Evolutionary conservation across 331 rosid species (phyloP), one percentile per base, ranked within the genome.

Genomic region (Pyracantha coccinea): DNA sequence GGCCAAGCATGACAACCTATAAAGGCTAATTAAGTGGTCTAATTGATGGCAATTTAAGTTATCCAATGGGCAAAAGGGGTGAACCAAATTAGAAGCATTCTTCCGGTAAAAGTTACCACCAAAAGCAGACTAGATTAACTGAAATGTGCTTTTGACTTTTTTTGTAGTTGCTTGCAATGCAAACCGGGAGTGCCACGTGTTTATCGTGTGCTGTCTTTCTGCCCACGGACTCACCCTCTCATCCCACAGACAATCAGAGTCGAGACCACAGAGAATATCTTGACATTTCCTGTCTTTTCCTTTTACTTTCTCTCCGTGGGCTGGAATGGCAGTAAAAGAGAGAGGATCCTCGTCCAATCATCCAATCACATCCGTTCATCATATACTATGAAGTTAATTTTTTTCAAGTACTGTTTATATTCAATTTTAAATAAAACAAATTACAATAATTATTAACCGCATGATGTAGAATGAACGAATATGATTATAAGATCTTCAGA

Each of bases 211-310:
- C 10, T 14, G 21, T n/a, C 52, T 32, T 10, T 20, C 41, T 57
- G 74, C 78, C 78, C 78, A 66, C 69, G 11, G 73, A 11, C 57
- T 31, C 7, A 5, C 27, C 33, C 74, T 29, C 62, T 5, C 74
- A 15, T 35, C 44, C 44, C 44, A 35, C 44, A 35, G 44, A 35
- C 44, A 35, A 35, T 35, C 41, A 35, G 41, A 35, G 28, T 32
- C 2, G 15, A 11, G 13, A 6, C 45, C 50, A 70, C 74, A n/a
- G 29, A 61, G 31, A 58, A 35, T 35, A 35, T 35, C 4, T 53
- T 53, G 24, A 21, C 62, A 57, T n/a, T 55, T 53, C 10, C 63
- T 8, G n/a, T 14, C 2, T 25, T 12, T 25, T 25, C 5, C 27
- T 3, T 59, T 23, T 24, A 14, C 29, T 9, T 1, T 58, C 3